These are phyloP conservation scores for Ascobolus immersus DNA, from an alignment of 495 filamentous ascomycete species.

Conservation along the genomic window DNA sequence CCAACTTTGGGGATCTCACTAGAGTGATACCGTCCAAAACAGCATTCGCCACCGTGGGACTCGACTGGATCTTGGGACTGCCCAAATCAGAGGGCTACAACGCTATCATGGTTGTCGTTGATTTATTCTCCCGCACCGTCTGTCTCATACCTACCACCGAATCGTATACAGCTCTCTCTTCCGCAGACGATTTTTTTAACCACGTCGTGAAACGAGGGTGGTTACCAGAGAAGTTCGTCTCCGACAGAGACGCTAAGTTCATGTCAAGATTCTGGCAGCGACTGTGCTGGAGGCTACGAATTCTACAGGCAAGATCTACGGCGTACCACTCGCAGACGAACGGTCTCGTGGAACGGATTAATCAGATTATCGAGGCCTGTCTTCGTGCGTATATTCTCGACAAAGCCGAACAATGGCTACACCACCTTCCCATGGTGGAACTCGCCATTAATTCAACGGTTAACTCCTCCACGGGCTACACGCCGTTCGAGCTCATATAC, in stretches of 20 bases:
- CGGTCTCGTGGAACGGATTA: neutral
- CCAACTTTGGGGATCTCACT: no score
- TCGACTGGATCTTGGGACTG: conserved; percentile 1
- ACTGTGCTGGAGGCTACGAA: no score
- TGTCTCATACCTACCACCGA: neutral
- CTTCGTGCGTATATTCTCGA: neutral
- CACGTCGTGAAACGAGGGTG: conserved; percentile 1
- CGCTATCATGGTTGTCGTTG: neutral
- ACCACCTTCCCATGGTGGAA: neutral
- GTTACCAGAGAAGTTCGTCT: conserved; percentile 1
- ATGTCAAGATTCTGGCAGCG: conserved; percentile 2
- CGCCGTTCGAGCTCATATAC: neutral
- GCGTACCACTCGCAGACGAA: neutral
- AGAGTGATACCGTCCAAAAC: no score
- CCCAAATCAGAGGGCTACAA: neutral
- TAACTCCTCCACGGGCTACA: neutral
- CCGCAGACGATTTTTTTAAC: neutral
- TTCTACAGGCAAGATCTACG: neutral
- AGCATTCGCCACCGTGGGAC: neutral
- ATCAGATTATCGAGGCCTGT: conserved; percentile 1
- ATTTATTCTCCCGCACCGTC: neutral
- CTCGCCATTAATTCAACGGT: neutral
- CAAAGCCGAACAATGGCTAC: neutral
- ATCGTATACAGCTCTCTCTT: neutral
- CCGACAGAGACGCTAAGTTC: conserved; percentile 1